A percentile compares a stretch with the other conserved stretches of the same genome.
Evolutionary conservation across 2,329 filamentous ascomycete genomes (phyloP).

Genomic region (Pochonia chlamydosporia): DNA sequence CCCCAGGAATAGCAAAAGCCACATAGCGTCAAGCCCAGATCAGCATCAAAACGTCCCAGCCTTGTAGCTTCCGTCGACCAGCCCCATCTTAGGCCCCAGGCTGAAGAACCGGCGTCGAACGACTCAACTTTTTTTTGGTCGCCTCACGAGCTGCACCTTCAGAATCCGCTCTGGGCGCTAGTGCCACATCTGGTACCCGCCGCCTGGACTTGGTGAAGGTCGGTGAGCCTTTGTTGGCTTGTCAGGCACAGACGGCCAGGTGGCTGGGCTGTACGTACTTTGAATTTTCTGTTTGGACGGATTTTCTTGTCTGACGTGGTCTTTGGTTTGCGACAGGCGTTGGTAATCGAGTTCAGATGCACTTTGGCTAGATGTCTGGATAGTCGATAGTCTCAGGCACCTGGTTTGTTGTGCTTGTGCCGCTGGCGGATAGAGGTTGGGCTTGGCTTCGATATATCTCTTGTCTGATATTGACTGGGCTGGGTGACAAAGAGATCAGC

Average conservation of each 20-base stretch:
- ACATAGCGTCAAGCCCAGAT: too few relatives aligned
- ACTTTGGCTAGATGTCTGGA: slow-evolving; percentile 5
- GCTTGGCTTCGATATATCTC: neutral
- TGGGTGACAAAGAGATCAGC: neutral
- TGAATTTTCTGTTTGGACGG: neutral
- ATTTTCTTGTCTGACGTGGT: neutral
- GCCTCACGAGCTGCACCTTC: neutral
- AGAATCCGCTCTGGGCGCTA: slow-evolving; percentile 5
- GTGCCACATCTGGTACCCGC: slow-evolving; percentile 4
- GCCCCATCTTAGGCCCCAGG: slow-evolving; percentile 1
- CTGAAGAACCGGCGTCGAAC: neutral
- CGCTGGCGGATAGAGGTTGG: slow-evolving; percentile 2
- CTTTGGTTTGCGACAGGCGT: slow-evolving; percentile 1
- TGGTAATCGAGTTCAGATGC: neutral
- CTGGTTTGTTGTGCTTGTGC: too few relatives aligned
- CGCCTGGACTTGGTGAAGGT: slow-evolving; percentile 5
- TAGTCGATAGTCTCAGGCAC: neutral
- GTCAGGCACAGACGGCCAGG: neutral
- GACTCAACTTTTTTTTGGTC: neutral
- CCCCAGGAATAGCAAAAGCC: too few relatives aligned
- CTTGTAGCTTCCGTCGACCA: slow-evolving; percentile 1
- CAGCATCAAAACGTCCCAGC: neutral
- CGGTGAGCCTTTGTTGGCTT: slow-evolving; percentile 6
- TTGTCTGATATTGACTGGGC: neutral
- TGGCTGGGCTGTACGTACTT: slow-evolving; percentile 4